Percentiles rank a stretch among this genome's conserved stretches.
Evolutionary conservation across 129 eudicot genomes (phyloP).

Genomic region (Chrysanthemum makinoi): DNA sequence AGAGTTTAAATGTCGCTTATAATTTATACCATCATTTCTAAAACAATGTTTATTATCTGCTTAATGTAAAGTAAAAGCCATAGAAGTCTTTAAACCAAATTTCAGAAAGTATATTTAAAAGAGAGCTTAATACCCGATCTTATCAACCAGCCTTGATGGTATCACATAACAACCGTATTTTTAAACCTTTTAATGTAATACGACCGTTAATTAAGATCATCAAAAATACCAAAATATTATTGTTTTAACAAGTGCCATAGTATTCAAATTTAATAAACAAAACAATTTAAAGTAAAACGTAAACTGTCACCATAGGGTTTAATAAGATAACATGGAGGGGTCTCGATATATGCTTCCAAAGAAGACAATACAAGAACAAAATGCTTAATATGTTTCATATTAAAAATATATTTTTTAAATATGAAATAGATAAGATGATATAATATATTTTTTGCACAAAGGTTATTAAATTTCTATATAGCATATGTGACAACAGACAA

Average conservation of each 20-base stretch:
- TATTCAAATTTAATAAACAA: background rate
- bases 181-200: too few relatives aligned
- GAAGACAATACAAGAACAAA: conserved; percentile 10
- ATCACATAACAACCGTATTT: too few relatives aligned
- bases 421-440: conserved; percentile 4
- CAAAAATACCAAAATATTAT: too few relatives aligned
- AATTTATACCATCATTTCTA: too few relatives aligned
- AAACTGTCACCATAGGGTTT: background rate
- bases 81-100: too few relatives aligned
- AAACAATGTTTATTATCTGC: too few relatives aligned
- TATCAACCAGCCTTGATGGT: too few relatives aligned
- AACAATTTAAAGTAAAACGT: background rate
- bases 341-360: conserved; percentile 26
- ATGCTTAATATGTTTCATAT: conserved; percentile 11
- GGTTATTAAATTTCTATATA: background rate
- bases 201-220: too few relatives aligned
- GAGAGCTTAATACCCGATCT: too few relatives aligned
- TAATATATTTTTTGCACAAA: background rate
- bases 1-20: too few relatives aligned
- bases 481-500: background rate
- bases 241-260: background rate
- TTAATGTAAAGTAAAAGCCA: too few relatives aligned
- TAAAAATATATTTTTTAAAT: background rate
- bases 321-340: conserved; percentile 23
- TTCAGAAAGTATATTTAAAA: too few relatives aligned